Base-by-base conservation (phyloP, 805 yeast genomes). In the Candida schatavii region DNA sequence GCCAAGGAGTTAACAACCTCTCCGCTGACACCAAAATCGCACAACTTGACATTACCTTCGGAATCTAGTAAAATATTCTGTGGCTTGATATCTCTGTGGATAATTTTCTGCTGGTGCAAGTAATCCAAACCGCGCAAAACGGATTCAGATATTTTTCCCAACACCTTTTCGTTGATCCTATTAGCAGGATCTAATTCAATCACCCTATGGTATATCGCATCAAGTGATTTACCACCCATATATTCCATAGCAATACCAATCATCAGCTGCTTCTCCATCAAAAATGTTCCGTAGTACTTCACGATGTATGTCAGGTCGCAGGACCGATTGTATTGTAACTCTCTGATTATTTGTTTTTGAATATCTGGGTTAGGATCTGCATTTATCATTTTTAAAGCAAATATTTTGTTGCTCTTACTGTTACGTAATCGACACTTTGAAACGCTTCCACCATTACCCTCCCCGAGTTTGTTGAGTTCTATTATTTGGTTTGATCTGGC, bases 1-100 rank as follows among this genome's bases (percentile, higher is more conserved):
- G 98, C 98, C 36, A 93, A 70, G 0, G 97, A 88, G 61, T 93
- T 85, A 25, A 91, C 96, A 15, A 93, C 96, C 56, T 88, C 97
- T 9, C 99, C 99, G 57, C 95, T 84, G 21, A 93, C 99, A 17
- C 99, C 99, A 68, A 93, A 93, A 66, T 93, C 99, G 66, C 98
- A 91, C 40, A 93, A 68, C 60, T 93, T 93, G 39, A 91, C 90
- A 55, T 85, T 83, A 2, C 99, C 99, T 15, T 68, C 51, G 3
- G 66, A 59, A 56, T 87, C 90, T 20, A 93, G 64, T 43, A 93
- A 64, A 42, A 93, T 90, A 57, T 93, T 93, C 48, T 90, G 95
- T 2, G 99, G 99, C 59, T 93, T 93, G 50, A 93, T 90, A 62
- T 93, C 99, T 48, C 99, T 74, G 62, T 93, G 99, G 49, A 93